Base-by-base conservation (phyloP, 352 stramenopile genomes). In the Pythium aquatile region DNA sequence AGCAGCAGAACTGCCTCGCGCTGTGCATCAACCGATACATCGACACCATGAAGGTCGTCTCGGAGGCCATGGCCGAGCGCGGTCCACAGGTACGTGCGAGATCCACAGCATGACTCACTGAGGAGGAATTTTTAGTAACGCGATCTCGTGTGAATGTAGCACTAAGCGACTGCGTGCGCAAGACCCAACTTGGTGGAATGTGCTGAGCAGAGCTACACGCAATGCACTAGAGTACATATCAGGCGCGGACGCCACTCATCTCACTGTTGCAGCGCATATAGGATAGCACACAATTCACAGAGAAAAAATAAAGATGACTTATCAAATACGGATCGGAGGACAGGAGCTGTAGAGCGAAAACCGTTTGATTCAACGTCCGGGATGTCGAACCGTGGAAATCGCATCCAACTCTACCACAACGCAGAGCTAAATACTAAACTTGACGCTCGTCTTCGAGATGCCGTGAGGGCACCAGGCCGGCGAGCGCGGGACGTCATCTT, bases 1-100 rank as follows among this genome's bases (percentile, higher is more conserved):
- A 96, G 81, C 86, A 96, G 77, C 87, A 96, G 75, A 93, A 93
- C 70, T 96, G 88, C 78, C 67, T 96, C 32, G 83, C 83, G 55
- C 73, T 94, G 49, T 96, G 88, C 69, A 91, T 94, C 66, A 93
- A 96, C 70, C 69, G 88, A 76, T 96, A 96, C 82, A 92, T 96
- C 57, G 86, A 96, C 71, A 95, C 88, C 29, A 95, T 96, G 86
- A 93, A 95, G 75, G 82, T 91, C 35, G 88, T 96, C 30, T 94
- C 85, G 55, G 77, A 94, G 58, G 71, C 82, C 30, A 92, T 96
- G 81, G 75, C 83, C 48, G 75, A 91, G 73, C 85, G 85, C 46
- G 83, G 83, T 30, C 72, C 75, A 13, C 78, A 88, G 77, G 80
- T 90, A 33, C 24, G 65, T 63, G 39, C 4, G 53, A 4, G 53